Evolutionary conservation across 2,329 filamentous ascomycete genomes (phyloP), one percentile per base, ranked within the genome.

Genomic region (Colletotrichum orbiculare): DNA sequence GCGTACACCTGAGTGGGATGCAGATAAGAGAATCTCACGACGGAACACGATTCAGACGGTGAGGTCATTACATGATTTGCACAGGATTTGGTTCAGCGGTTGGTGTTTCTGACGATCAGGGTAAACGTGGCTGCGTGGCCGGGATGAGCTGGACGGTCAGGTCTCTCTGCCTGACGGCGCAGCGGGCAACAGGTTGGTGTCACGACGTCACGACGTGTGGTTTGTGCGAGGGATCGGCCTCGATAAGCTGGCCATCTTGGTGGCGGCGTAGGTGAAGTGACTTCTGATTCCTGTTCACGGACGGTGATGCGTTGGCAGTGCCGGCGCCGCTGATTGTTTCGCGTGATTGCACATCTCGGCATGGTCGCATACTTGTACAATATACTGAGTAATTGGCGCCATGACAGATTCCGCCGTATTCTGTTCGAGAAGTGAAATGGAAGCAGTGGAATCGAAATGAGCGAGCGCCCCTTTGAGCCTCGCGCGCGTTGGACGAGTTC

Each of bases 21-120:
- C 25, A 25, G 25, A 25, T 4, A 25, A 25, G 25, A 25, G 25
- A 25, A 5, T 25, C 25, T 25, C 25, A 25, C 25, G 25, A 25
- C 25, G 25, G 25, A 33, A 10, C 48, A 48, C 49, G 54, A 64
- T 53, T 59, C 48, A 43, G 35, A 11, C 38, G 17, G 50, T 64
- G 61, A 65, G 50, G 50, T 62, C 62, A 56, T 65, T 55, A 45
- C 33, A 54, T 45, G 38, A 42, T 43, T 54, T 17, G 13, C 15
- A n/a, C 11, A n/a, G 33, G 53, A 9, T 45, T 17, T 33, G 8
- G 17, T 48, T 34, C 11, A 17, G 13, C 25, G 35, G 11, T 17
- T 17, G 11, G 35, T 13, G 41, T 33, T 49, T 52, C 45, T 60
- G 62, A 25, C 50, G 58, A 57, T 47, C 46, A 34, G 17, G 52